phyloP scores from a whole-genome alignment of 257 asterid species.

The Solanum sejunctum region DNA sequence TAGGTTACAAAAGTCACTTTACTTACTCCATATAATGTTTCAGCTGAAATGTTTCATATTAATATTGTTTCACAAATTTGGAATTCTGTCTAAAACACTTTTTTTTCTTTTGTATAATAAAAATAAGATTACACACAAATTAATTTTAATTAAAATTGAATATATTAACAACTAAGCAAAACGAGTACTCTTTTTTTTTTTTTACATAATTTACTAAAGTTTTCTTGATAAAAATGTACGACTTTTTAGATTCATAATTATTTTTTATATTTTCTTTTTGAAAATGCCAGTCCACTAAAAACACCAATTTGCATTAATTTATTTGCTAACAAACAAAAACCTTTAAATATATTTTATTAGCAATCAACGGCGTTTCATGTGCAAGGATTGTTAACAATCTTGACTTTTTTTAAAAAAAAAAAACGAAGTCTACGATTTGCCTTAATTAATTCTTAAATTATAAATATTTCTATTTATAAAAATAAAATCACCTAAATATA shows the following conservation, averaged over 20 bases:
- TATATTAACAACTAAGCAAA: not conserved
- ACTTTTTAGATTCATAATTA: not conserved
- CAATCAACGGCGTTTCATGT: not conserved
- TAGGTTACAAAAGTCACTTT: no score
- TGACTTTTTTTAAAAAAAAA: not conserved
- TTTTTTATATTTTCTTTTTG: not conserved
- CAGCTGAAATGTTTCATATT: no score
- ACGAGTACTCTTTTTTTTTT: not conserved
- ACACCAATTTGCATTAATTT: not conserved
- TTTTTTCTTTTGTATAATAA: no score
- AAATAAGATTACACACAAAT: no score
- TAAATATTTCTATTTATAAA: no score
- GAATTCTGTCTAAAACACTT: no score
- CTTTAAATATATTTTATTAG: not conserved
- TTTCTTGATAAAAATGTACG: not conserved
- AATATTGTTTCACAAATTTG: no score
- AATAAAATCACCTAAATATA: no score
- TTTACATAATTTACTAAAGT: not conserved
- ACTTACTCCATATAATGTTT: no score
- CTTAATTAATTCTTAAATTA: not conserved
- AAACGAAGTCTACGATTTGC: not conserved
- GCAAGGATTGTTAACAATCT: not conserved
- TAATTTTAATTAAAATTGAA: no score
- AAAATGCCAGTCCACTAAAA: not conserved
- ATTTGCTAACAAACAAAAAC: not conserved